Conservation (phyloP, 106 monocot species). For the Dactylorhiza incarnata region DNA sequence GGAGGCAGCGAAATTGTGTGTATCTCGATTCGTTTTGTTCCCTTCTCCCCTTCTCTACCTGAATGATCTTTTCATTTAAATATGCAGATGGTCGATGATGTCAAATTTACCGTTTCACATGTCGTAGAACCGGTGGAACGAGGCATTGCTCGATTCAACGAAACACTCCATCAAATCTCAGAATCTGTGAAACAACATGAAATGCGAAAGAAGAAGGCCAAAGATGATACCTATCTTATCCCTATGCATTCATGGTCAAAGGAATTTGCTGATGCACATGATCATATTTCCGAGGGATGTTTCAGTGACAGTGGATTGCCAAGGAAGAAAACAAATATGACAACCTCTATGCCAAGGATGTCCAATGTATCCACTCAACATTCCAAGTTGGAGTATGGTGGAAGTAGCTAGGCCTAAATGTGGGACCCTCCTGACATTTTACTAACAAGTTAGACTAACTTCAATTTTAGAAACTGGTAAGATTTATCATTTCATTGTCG, state of each 20-base stretch:
- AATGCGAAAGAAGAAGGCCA: slow-evolving; percentile 53
- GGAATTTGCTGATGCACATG: slow-evolving; percentile 55
- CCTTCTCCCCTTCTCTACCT: not conserved
- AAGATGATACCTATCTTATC: slow-evolving; percentile 80
- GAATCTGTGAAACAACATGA: slow-evolving; percentile 76
- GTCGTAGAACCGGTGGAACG: slow-evolving; percentile 92
- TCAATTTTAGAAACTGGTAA: not conserved
- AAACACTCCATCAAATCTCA: slow-evolving; percentile 79
- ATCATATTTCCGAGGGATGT: slow-evolving; percentile 57
- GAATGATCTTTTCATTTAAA: not conserved
- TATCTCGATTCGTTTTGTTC: not conserved
- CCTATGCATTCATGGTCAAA: slow-evolving; percentile 49
- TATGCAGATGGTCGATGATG: slow-evolving; percentile 81
- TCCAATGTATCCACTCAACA: slow-evolving; percentile 8
- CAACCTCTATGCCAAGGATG: not conserved
- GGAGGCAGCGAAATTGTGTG: slow-evolving; percentile 94
- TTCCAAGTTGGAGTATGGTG: slow-evolving; percentile 15
- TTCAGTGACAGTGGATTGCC: slow-evolving; percentile 69
- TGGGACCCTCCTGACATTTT: not conserved
- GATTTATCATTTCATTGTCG: not conserved
- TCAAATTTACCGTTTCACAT: slow-evolving; percentile 91
- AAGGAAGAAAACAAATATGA: slow-evolving; percentile 28
- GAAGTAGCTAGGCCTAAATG: slow-evolving; percentile 27
- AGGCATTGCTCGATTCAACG: slow-evolving; percentile 69
- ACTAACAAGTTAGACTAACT: slow-evolving; percentile 5